phyloP scores from a whole-genome alignment of 345 rosid species.

The Combretum micranthum region DNA sequence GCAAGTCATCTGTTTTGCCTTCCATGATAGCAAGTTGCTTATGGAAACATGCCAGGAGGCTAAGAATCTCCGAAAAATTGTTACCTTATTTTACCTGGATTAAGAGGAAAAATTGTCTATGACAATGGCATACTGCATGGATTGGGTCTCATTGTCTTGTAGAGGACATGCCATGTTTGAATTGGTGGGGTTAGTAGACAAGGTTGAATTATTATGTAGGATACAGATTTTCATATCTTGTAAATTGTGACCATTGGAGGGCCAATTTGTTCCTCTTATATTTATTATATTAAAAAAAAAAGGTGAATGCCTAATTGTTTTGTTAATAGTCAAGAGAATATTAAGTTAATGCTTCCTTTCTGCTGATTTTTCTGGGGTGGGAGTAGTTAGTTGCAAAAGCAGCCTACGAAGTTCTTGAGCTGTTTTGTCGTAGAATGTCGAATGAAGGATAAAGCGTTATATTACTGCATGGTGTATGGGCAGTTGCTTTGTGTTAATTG shows the following conservation, averaged over 20 bases:
- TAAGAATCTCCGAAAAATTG: constrained; percentile 79
- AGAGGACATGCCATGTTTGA: neutral
- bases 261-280: constrained; percentile 9
- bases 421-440: too few species aligned
- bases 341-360: too few species aligned
- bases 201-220: neutral
- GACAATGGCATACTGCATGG: neutral
- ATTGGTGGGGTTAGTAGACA: neutral
- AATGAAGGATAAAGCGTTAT: too few species aligned
- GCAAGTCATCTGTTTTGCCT: constrained; percentile 96
- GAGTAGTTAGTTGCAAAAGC: too few species aligned
- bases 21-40: constrained; percentile 85
- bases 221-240: too few species aligned
- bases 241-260: neutral
- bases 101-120: constrained; percentile 9
- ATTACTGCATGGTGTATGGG: too few species aligned
- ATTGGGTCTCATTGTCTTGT: neutral
- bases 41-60: constrained; percentile 99
- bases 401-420: too few species aligned
- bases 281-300: neutral
- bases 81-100: constrained; percentile 88
- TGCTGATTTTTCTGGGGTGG: too few species aligned
- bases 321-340: too few species aligned
- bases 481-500: too few species aligned
- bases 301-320: neutral